Evolutionary conservation across 108 stramenopile species (phyloP), one percentile per base, ranked within the genome.

Genomic region (Pseudonitzschia multiseries): DNA sequence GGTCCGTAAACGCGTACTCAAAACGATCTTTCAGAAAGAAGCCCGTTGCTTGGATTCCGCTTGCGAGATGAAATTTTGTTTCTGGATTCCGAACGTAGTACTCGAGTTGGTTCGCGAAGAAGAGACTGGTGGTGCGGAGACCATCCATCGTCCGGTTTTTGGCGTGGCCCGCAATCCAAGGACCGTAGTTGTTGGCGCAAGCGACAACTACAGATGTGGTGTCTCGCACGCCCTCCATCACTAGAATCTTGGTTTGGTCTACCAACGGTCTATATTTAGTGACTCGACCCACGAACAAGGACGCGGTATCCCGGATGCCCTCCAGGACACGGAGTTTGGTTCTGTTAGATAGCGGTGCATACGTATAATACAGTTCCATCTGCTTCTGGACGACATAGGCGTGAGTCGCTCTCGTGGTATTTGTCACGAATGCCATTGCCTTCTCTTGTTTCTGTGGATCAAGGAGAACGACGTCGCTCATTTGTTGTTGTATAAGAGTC

Each of bases 1-100:
- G 76, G 54, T 77, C 68, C 21, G 76, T 73, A 43, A 79, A 70
- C 18, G 52, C 32, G 56, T 73, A 70, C 15, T 79, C 69, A 15
- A 65, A 43, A 14, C 10, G 27, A 59, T 71, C 70, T 36, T 50
- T 62, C 21, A 61, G 27, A 20, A 24, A 56, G 9, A 17, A 9
- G 50, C 20, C 17, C 3, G n/a, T n/a, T n/a, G 50, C 50, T n/a
- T 51, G 20, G 50, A 51, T n/a, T 51, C 8, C 36, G 6, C 6
- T 36, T 36, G 36, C 6, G 36, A 36, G 36, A 6, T 36, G 36
- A 36, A 36, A 5, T 36, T 36, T 36, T 36, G 36, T 51, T 51
- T 51, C 50, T 3, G 50, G n/a, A 10, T 51, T 51, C 50, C 50
- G n/a, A 17, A 51, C 65, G 48, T 32, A 28, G 4, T 22, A 26